Evolutionary conservation across 2,329 filamentous ascomycete species (phyloP), one percentile per base, ranked within the genome.

Genomic region (Seiridium cupressi): DNA sequence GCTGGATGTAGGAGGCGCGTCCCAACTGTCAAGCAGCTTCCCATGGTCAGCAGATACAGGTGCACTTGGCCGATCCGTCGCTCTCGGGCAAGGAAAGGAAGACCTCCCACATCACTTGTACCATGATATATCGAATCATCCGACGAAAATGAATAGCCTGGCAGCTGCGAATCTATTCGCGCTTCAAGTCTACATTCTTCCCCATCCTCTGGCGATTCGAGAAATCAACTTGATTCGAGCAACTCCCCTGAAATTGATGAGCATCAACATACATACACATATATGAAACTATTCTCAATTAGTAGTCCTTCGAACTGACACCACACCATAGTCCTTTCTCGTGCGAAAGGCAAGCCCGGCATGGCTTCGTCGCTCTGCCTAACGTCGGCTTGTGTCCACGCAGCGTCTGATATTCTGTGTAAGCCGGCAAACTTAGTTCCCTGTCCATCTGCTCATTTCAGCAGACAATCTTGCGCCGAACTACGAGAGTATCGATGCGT

Each of bases 401-500:
- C 86, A 10, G 81, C 86, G 4, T 86, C 85, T 10, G 81, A 84
- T 63, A 81, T 89, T 44, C 77, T 89, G 7, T 83, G 70, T 72
- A 60, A 66, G 40, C 32, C 10, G 9, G 35, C 13, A 40, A 5
- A 18, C 44, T 44, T 35, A 35, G 18, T 32, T 4, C n/a, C 34
- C 11, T 32, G 44, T 4, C 40, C n/a, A n/a, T 62, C 65, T 34
- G 67, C 56, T 32, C 11, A 48, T 18, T 32, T 11, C 6, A 73
- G 18, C 18, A 26, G 71, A 85, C 63, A 88, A 86, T 61, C 74
- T 89, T 11, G 83, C 85, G 13, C 83, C 86, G 6, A 76, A 86
- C 55, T 87, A 89, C 71, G 77, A 83, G 61, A 73, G 84, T 2
- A 76, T 91, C 44, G 87, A 91, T 68, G 84, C 89, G 1, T 92